Base-by-base conservation (phyloP, 1,284 basidiomycete genomes). In the Cutaneotrichosporon sp. region DNA sequence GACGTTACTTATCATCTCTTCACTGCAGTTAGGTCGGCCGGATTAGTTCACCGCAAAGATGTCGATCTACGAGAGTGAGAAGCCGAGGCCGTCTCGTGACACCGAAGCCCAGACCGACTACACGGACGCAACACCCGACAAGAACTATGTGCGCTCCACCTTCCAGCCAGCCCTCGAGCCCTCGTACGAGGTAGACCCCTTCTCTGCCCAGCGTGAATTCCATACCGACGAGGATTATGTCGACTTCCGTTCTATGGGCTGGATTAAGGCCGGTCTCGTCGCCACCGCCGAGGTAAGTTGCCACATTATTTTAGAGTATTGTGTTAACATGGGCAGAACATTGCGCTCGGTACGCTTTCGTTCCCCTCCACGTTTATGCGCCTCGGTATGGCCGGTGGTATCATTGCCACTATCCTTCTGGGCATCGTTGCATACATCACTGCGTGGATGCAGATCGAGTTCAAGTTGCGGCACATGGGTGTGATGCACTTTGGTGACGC, bases 401-500 rank as follows among this genome's bases (percentile, higher is more conserved):
- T 69, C 26, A 61, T 73, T 41, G 55, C 64, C 23, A 70, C 66
- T 7, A 20, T 69, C 42, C 58, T 46, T 33, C 52, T 71, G 35
- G 69, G 63, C 45, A 42, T 57, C 18, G 54, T 71, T 15, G 64
- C 68, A 14, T 71, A 66, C 58, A 49, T 69, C 46, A 69, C 65
- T 8, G 65, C 61, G 23, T 68, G 64, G 60, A 69, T 67, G 57
- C 64, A 68, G 61, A 63, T 70, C 48, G 67, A 71, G 55, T 73
- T 73, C 65, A 73, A 73, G 58, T 45, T 66, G 45, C 56, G 57
- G 20, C 66, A 70, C 57, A 66, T 66, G 62, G 69, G 69, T 60
- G 65, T 66, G 40, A 65, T 70, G 65, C 65, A 73, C 61, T 68
- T 62, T 35, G 68, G 64, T 51, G 69, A 73, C 50, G 70, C 67